These are phyloP conservation scores for Mortierella sp. DNA, from an alignment of 371 early-diverging fungal species.

Conservation along the genomic window DNA sequence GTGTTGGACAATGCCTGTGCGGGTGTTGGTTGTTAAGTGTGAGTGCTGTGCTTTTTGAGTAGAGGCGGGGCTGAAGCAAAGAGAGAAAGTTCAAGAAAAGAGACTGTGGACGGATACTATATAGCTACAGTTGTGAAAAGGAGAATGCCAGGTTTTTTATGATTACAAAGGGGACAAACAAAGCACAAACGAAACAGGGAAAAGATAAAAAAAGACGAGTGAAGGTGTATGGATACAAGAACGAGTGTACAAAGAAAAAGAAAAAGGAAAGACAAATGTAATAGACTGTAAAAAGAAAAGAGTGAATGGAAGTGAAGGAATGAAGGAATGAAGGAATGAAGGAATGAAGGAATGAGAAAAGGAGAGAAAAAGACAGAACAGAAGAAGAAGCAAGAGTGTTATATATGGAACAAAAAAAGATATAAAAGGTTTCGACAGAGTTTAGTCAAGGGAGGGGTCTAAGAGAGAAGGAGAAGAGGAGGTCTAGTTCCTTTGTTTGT, in stretches of 20 bases:
- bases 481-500: background rate
- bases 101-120: background rate
- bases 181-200: background rate
- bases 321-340: background rate
- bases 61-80: constrained; percentile 4
- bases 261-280: background rate
- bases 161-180: background rate
- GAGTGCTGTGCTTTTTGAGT: background rate
- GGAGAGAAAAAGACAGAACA: background rate
- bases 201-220: background rate
- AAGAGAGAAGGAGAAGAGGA: background rate
- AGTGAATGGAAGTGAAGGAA: background rate
- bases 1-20: background rate
- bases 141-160: background rate
- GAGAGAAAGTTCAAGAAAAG: background rate
- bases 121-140: background rate
- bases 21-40: background rate
- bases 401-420: background rate
- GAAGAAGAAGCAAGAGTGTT: background rate
- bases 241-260: background rate
- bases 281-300: background rate
- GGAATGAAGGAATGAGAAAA: constrained; percentile 2
- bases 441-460: background rate
- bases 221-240: background rate
- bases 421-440: constrained; percentile 6